A percentile compares a stretch with the other conserved stretches of the same genome.
Evolutionary conservation across 495 filamentous ascomycete genomes (phyloP).

Genomic region (Xylaria longipes): DNA sequence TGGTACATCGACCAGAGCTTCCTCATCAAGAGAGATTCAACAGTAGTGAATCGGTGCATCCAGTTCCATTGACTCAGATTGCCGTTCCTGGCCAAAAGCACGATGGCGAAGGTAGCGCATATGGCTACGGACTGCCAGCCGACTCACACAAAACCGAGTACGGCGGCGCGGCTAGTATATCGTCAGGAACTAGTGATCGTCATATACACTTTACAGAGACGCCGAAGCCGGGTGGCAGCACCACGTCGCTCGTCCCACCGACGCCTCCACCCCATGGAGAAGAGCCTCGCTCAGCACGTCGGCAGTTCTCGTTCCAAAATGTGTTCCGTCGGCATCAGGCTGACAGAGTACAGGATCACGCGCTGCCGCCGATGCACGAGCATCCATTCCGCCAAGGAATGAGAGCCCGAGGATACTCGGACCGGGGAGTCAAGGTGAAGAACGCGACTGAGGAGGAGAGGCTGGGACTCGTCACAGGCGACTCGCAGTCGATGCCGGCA

Average conservation of each 20-base stretch:
- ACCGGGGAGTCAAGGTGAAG: slow-evolving; percentile 50
- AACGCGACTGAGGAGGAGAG: slow-evolving; percentile 85
- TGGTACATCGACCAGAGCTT: slow-evolving; percentile 51
- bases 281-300: slow-evolving; percentile 49
- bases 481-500: slow-evolving; percentile 55
- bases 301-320: slow-evolving; percentile 92
- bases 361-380: slow-evolving; percentile 33
- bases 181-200: slow-evolving; percentile 42
- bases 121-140: slow-evolving; percentile 39
- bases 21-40: slow-evolving; percentile 37
- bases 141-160: slow-evolving; percentile 44
- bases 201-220: slow-evolving; percentile 49
- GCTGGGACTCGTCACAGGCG: slow-evolving; percentile 84
- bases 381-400: slow-evolving; percentile 47
- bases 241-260: slow-evolving; percentile 43
- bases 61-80: slow-evolving; percentile 67
- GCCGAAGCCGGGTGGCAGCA: slow-evolving; percentile 39
- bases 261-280: slow-evolving; percentile 58
- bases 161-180: slow-evolving; percentile 43
- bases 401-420: slow-evolving; percentile 56
- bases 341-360: slow-evolving; percentile 41
- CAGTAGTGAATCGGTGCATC: slow-evolving; percentile 44
- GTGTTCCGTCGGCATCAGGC: slow-evolving; percentile 65
- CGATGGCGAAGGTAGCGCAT: slow-evolving; percentile 46
- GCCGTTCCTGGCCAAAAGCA: slow-evolving; percentile 60